phyloP scores from a whole-genome alignment of 2,329 filamentous ascomycete species.

The Graphilbum ipis-grandicollis region DNA sequence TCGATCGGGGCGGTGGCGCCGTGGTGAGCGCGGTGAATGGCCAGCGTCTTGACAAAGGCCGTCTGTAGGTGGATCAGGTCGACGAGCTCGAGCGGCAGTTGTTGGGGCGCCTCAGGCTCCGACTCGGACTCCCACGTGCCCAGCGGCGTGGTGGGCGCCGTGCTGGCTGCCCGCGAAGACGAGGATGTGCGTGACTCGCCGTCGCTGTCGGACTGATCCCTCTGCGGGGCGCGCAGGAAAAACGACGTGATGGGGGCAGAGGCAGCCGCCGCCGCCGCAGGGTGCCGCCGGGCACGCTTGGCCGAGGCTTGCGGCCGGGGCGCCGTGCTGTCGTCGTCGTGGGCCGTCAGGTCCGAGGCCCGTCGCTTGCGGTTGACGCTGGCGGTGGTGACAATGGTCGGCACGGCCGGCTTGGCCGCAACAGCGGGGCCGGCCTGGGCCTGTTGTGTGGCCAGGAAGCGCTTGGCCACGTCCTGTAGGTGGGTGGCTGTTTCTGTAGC shows the following conservation, averaged over 20 bases:
- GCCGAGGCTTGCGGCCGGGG: neutral
- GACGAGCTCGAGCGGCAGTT: constrained; percentile 28
- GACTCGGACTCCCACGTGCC: constrained; percentile 15
- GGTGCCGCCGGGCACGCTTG: constrained; percentile 6
- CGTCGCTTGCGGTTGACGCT: constrained; percentile 6
- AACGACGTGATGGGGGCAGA: constrained; percentile 8
- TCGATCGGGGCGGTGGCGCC: constrained; percentile 45
- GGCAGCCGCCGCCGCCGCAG: constrained; percentile 3
- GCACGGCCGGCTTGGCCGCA: too few species aligned
- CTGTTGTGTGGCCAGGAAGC: constrained; percentile 22
- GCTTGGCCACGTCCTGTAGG: constrained; percentile 12
- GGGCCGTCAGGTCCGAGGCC: constrained; percentile 3
- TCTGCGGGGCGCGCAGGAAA: constrained; percentile 1
- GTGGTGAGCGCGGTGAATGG: constrained; percentile 53
- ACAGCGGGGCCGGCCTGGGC: too few species aligned
- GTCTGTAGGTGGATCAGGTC: constrained; percentile 48
- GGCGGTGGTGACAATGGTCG: neutral
- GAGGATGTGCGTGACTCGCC: constrained; percentile 9
- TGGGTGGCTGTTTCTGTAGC: constrained; percentile 1
- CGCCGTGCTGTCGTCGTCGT: neutral
- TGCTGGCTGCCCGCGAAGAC: constrained; percentile 11
- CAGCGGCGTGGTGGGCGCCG: constrained; percentile 22
- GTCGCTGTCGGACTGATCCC: constrained; percentile 4
- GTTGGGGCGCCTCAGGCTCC: constrained; percentile 9
- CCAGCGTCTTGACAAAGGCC: constrained; percentile 50